Evolutionary conservation across 208 protist species (phyloP), one percentile per base, ranked within the genome.

Genomic region (Zelonia costaricensis): DNA sequence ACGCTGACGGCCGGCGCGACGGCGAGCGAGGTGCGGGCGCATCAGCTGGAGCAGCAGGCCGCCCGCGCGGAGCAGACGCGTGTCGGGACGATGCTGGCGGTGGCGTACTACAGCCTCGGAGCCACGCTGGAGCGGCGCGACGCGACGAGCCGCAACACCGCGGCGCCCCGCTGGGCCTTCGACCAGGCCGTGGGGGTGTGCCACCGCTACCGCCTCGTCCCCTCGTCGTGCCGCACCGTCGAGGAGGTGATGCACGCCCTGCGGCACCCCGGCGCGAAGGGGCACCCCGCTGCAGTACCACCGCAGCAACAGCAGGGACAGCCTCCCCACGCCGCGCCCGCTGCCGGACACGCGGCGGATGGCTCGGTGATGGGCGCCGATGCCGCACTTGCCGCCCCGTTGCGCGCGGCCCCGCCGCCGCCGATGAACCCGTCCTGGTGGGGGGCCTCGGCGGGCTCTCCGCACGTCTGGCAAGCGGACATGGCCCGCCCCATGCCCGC

Each of bases 61-160:
- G 62, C 80, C 43, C 30, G 47, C 16, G 7, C 12, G 2, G 68
- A 59, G 8, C 54, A 68, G 43, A 38, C 35, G 0, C 66, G 72
- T 28, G 51, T 64, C 10, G 83, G 84, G 27, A 86, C 80, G 63
- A 91, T 96, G 82, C 74, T 96, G 39, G 84, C 76, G 7, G 82
- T 96, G 6, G 88, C 77, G 4, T 64, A 84, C 45, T 92, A 96
- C 71, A 96, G 93, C 71, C 66, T 96, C 20, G 91, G 86, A 3
- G 88, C 92, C 16, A 91, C 91, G 4, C 76, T 91, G 16, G 86
- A 94, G 72, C 76, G 74, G 5, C 73, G 82, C 20, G 78, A 62
- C 31, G 51, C 70, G 20, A 28, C 30, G 12, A 40, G 52, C 3
- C 59, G 63, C 23, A 76, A 85, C 71, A 45, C 10, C 1, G 68